Base-by-base conservation (phyloP, 2,329 filamentous ascomycete genomes). In the Fusarium abutilonis region DNA sequence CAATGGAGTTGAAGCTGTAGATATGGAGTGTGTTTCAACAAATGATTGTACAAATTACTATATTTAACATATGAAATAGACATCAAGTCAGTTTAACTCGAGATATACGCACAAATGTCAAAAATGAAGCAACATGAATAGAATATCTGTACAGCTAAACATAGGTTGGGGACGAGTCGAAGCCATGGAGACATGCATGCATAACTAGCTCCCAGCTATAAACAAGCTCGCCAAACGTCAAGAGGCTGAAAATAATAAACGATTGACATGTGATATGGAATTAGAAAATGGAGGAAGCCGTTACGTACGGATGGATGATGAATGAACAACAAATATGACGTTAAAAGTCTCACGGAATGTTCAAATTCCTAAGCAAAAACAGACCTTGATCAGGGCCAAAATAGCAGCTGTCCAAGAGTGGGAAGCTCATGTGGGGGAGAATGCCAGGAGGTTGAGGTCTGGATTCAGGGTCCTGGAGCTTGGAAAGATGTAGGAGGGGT, bases 401-500 rank as follows among this genome's bases (percentile, higher is more conserved):
- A 45, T 21, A 35, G 17, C 9, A 17, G 15, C 28, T 19, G 19
- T 19, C 19, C 19, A 19, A 19, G 19, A 19, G 19, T 11, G 4
- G 11, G 39, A 45, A 64, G 51, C 61, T 64, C 51, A 56, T 58
- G 61, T 65, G 61, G 61, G n/a, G n/a, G n/a, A n/a, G n/a, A n/a
- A n/a, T n/a, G n/a, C n/a, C n/a, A n/a, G 51, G 56, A 59, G 36
- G 14, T 41, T 8, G 28, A 29, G 28, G 28, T 32, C 31, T 32
- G 44, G 46, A 41, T 65, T 44, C 41, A 64, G 56, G 61, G 56
- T 65, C 48, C 52, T 57, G 36, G 60, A 64, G 39, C 19, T 48
- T 48, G 47, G 21, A 48, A 36, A n/a, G n/a, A n/a, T n/a, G n/a
- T 17, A 15, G 17, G 15, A 29, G 23, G 43, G 58, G 34, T 45